A percentile compares a stretch with the other conserved stretches of the same genome.
These are phyloP conservation scores for Dactylellina drechsleri DNA, from an alignment of 2,329 filamentous ascomycete species.

Conservation along the genomic window DNA sequence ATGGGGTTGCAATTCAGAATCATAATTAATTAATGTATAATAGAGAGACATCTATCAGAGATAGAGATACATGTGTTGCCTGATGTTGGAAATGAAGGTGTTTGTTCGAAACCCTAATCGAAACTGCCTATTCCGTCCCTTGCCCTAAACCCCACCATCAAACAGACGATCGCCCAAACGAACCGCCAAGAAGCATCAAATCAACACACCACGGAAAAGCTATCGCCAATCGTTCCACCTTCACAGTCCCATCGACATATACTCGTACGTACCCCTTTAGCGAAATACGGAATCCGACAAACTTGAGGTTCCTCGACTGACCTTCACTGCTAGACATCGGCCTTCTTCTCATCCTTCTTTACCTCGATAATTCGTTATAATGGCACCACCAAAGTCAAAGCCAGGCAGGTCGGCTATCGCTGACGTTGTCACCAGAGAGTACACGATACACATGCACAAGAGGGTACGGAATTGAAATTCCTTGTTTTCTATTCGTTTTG, in stretches of 20 bases:
- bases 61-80: conserved; percentile 8
- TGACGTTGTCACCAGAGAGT: conserved; percentile 99
- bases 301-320: conserved; percentile 11
- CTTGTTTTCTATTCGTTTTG: conserved; percentile 49
- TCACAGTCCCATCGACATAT: conserved; percentile 33
- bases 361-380: conserved; percentile 62
- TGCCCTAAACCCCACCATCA: conserved; percentile 53
- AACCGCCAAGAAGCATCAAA: conserved; percentile 46
- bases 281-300: background rate
- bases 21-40: background rate
- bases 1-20: background rate
- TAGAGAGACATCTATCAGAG: background rate
- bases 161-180: conserved; percentile 14
- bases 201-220: conserved; percentile 52
- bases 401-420: conserved; percentile 88
- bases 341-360: conserved; percentile 5
- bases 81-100: conserved; percentile 19
- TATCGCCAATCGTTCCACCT: conserved; percentile 40
- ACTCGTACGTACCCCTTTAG: conserved; percentile 32
- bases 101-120: conserved; percentile 53
- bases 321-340: conserved; percentile 6
- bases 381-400: conserved; percentile 76
- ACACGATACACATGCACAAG: conserved; percentile 99
- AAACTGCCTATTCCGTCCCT: conserved; percentile 33
- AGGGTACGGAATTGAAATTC: conserved; percentile 72